Percentiles rank a stretch among this genome's conserved stretches.
These are phyloP conservation scores for Chrysoporthe puriensis DNA, from an alignment of 2,329 filamentous ascomycete species.

Conservation along the genomic window DNA sequence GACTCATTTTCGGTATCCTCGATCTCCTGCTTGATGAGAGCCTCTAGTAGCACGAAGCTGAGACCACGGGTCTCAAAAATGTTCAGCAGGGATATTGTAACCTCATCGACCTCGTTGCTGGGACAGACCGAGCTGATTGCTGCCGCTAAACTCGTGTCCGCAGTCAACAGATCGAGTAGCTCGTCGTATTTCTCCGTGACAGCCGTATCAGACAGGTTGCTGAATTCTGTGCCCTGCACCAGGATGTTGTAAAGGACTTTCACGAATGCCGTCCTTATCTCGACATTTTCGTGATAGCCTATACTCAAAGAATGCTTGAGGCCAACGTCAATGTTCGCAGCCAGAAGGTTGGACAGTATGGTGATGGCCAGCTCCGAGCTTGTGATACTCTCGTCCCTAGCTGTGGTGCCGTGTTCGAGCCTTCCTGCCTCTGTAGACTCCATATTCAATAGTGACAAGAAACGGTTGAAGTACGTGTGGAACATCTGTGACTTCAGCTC, in stretches of 20 bases:
- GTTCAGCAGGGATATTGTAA: constrained; percentile 68
- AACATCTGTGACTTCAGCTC: constrained; percentile 74
- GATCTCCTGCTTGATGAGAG: constrained; percentile 70
- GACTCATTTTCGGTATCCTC: constrained; percentile 69
- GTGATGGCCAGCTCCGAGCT: constrained; percentile 67
- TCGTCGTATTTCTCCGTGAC: constrained; percentile 72
- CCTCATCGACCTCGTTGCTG: constrained; percentile 69
- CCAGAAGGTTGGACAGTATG: constrained; percentile 70
- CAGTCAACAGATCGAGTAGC: constrained; percentile 64
- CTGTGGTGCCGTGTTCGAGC: constrained; percentile 46
- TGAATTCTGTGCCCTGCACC: constrained; percentile 73
- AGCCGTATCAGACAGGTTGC: constrained; percentile 67
- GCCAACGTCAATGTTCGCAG: constrained; percentile 72
- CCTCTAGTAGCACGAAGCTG: constrained; percentile 66
- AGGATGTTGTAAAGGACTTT: constrained; percentile 72
- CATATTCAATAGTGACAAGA: constrained; percentile 66
- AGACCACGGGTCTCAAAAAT: constrained; percentile 70
- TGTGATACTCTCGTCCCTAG: constrained; percentile 57
- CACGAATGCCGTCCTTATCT: constrained; percentile 71
- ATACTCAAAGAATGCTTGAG: constrained; percentile 72
- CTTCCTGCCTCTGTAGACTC: constrained; percentile 52
- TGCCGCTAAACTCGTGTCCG: constrained; percentile 64
- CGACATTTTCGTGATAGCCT: constrained; percentile 71
- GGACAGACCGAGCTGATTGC: constrained; percentile 69
- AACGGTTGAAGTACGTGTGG: constrained; percentile 71